These are phyloP conservation scores for Echria macrotheca DNA, from an alignment of 495 filamentous ascomycete species.

Conservation along the genomic window DNA sequence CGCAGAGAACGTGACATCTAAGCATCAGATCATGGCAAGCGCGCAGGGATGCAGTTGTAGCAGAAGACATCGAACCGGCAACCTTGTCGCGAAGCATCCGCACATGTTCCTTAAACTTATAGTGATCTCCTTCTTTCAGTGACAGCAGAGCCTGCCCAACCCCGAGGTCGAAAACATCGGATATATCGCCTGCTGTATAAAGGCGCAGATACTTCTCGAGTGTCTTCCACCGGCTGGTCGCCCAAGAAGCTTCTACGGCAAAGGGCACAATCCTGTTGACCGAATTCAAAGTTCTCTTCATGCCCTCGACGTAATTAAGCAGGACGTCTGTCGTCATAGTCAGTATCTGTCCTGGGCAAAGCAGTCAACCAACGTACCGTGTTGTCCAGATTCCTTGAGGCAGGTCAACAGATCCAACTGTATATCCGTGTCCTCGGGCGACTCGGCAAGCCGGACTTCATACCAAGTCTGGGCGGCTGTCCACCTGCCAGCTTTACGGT, in stretches of 20 bases:
- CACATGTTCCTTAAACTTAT: constrained; percentile 55
- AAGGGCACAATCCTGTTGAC: constrained; percentile 64
- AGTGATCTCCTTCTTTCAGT: constrained; percentile 49
- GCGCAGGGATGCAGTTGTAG: constrained; percentile 70
- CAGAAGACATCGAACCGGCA: constrained; percentile 64
- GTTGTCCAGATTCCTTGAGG: constrained; percentile 85
- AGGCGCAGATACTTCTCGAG: constrained; percentile 61
- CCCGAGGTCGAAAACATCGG: constrained; percentile 74
- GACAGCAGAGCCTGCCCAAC: constrained; percentile 68
- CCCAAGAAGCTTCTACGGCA: constrained; percentile 86
- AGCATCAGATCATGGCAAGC: constrained; percentile 76
- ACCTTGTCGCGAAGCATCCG: constrained; percentile 62
- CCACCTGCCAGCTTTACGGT: constrained; percentile 92
- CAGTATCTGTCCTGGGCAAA: too few species aligned
- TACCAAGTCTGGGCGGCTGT: constrained; percentile 98
- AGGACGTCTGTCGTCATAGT: constrained; percentile 59
- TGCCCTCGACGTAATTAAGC: constrained; percentile 74
- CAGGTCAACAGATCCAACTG: constrained; percentile 83
- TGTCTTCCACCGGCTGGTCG: constrained; percentile 72
- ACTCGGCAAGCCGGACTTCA: constrained; percentile 74
- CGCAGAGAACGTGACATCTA: constrained; percentile 77
- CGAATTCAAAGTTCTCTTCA: constrained; percentile 50
- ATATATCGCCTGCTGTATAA: constrained; percentile 43
- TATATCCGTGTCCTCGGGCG: constrained; percentile 67
- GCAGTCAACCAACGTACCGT: constrained; percentile 50